Conservation (phyloP, 768 basidiomycete genomes). For the Tremella fuciformis region DNA sequence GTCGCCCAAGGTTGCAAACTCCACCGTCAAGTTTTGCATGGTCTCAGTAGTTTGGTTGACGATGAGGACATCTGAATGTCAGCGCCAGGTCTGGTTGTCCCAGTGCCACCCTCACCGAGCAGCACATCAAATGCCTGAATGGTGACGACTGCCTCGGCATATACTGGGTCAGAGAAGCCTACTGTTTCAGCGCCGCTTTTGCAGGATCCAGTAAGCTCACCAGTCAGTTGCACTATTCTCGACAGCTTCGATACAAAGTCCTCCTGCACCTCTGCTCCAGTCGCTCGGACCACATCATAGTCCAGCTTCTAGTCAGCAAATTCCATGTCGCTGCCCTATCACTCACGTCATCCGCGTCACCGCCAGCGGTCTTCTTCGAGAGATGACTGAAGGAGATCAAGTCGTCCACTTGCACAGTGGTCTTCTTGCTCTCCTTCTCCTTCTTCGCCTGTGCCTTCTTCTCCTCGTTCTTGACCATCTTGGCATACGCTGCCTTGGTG, state of each 20-base stretch:
- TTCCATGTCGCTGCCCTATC: constrained; percentile 17
- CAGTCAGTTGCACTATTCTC: constrained; percentile 88
- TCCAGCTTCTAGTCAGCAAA: constrained; percentile 70
- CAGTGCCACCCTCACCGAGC: constrained; percentile 60
- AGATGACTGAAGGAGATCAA: constrained; percentile 88
- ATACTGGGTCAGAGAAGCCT: constrained; percentile 98
- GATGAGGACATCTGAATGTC: constrained; percentile 73
- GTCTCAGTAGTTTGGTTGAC: constrained; percentile 95
- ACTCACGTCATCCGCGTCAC: constrained; percentile 59
- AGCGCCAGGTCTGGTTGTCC: constrained; percentile 6
- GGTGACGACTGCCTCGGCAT: constrained; percentile 95
- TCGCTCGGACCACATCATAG: constrained; percentile 82
- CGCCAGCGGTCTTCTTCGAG: constrained; percentile 81
- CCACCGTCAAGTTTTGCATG: constrained; percentile 90
- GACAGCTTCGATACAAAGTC: constrained; percentile 93
- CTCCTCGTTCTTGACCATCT: constrained; percentile 95
- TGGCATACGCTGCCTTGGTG: constrained; percentile 84
- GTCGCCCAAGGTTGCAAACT: constrained; percentile 95
- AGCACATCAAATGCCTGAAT: constrained; percentile 97
- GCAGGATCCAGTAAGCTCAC: constrained; percentile 53
- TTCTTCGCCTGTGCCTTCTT: constrained; percentile 89
- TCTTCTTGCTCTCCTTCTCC: constrained; percentile 68
- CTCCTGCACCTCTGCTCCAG: constrained; percentile 79
- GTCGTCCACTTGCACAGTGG: constrained; percentile 88
- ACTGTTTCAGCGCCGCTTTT: background rate